phyloP scores from a whole-genome alignment of 2,329 filamentous ascomycete genomes.

The Aspergillus puulaauensis region DNA sequence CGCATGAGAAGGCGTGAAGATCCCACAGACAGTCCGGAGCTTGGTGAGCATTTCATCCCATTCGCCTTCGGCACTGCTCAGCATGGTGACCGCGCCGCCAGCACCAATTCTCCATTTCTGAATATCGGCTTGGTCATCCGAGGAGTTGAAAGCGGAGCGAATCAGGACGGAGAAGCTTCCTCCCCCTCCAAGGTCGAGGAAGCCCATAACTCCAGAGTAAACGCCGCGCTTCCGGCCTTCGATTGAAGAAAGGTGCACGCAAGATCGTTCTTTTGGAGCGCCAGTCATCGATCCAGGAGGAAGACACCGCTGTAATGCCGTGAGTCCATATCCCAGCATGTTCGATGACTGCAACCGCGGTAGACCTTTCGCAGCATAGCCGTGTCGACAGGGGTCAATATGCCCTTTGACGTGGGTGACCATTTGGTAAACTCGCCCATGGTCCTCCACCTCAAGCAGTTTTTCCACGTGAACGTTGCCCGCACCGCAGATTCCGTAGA shows the following conservation, averaged over 20 bases:
- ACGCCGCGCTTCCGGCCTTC: slow-evolving; percentile 67
- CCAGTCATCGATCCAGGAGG: slow-evolving; percentile 97
- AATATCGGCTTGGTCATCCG: slow-evolving; percentile 24
- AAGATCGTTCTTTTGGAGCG: slow-evolving; percentile 89
- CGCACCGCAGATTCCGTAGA: slow-evolving; percentile 79
- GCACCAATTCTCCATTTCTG: slow-evolving; percentile 77
- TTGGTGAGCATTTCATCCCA: slow-evolving; percentile 89
- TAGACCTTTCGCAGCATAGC: slow-evolving; percentile 31
- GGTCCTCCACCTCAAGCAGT: slow-evolving; percentile 84
- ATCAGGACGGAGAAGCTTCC: slow-evolving; percentile 94
- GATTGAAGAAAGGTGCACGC: slow-evolving; percentile 72
- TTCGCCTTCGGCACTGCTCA: slow-evolving; percentile 78
- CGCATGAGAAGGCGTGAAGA: slow-evolving; percentile 36
- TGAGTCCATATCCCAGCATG: slow-evolving; percentile 56
- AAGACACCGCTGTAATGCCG: slow-evolving; percentile 73
- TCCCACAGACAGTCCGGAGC: slow-evolving; percentile 49
- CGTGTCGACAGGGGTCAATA: slow-evolving; percentile 26
- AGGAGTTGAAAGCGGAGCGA: slow-evolving; percentile 65
- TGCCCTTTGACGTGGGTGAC: slow-evolving; percentile 80
- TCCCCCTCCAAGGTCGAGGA: slow-evolving; percentile 79
- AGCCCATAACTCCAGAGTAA: slow-evolving; percentile 87
- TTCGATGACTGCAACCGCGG: slow-evolving; percentile 31
- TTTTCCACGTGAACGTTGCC: slow-evolving; percentile 72
- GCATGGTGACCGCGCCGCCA: slow-evolving; percentile 82
- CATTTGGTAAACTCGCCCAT: slow-evolving; percentile 88